phyloP scores from a whole-genome alignment of 2,329 filamentous ascomycete species.

The Myrmaecium sp. region DNA sequence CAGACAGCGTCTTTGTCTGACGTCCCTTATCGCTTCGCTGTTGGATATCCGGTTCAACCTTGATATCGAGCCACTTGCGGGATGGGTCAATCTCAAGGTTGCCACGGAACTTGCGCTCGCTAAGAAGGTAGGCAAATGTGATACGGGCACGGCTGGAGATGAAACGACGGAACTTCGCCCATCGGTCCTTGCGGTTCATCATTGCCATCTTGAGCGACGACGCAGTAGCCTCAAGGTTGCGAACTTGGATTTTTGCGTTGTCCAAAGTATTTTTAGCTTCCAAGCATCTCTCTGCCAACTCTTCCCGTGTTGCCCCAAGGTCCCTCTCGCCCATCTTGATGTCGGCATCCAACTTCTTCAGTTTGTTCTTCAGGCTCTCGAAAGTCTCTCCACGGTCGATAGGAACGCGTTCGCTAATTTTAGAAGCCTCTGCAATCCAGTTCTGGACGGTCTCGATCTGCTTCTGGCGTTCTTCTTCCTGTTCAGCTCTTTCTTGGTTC shows the following conservation, averaged over 20 bases:
- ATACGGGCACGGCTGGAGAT: conserved; percentile 77
- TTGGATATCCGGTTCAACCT: conserved; percentile 53
- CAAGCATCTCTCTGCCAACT: conserved; percentile 11
- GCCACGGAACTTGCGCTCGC: conserved; percentile 77
- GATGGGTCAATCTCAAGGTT: conserved; percentile 63
- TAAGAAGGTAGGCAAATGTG: conserved; percentile 76
- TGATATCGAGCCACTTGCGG: conserved; percentile 56
- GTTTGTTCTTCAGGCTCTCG: conserved; percentile 14
- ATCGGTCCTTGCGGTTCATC: conserved; percentile 52
- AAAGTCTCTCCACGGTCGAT: conserved; percentile 16
- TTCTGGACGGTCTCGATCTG: conserved; percentile 13
- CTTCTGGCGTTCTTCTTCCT: conserved; percentile 12
- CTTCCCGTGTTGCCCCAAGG: conserved; percentile 16
- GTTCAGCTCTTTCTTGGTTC: conserved; percentile 12
- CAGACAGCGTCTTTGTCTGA: conserved; percentile 81
- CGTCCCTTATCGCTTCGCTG: conserved; percentile 53
- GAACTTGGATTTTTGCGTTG: conserved; percentile 6
- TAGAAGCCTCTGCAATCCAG: conserved; percentile 8
- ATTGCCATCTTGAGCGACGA: conserved; percentile 41
- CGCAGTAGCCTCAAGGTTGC: conserved; percentile 20
- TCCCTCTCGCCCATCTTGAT: conserved; percentile 5
- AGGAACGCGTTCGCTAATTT: conserved; percentile 12
- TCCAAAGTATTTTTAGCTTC: conserved; percentile 13
- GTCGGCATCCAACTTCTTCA: conserved; percentile 13
- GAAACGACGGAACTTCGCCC: conserved; percentile 62